Conservation (phyloP, 75 land plant species). For the Picea glauca region DNA sequence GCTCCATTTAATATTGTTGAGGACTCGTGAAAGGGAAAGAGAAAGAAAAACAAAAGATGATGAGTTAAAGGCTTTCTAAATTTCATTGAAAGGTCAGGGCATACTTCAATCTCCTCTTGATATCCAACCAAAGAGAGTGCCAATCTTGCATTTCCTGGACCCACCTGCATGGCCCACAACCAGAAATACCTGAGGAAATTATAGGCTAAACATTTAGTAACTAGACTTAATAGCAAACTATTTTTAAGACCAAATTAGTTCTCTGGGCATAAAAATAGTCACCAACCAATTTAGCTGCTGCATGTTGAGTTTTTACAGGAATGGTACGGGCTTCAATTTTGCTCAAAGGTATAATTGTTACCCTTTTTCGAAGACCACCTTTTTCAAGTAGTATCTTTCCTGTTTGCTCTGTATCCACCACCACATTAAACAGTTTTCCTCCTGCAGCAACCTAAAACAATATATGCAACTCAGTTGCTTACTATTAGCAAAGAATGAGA, state of each 20-base stretch:
- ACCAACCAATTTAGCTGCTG: constrained; percentile 75
- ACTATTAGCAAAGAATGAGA: not conserved
- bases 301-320: constrained; percentile 59
- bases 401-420: constrained; percentile 94
- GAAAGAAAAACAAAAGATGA: not conserved
- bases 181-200: not conserved
- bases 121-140: constrained; percentile 92
- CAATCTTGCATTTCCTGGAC: constrained; percentile 77
- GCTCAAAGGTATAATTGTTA: constrained; percentile 96
- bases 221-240: not conserved
- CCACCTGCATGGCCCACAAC: constrained; percentile 50
- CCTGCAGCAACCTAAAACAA: constrained; percentile 86
- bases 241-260: not conserved
- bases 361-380: constrained; percentile 80
- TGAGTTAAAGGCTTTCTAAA: too few species aligned
- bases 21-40: not conserved
- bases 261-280: not conserved
- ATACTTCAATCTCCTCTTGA: constrained; percentile 73
- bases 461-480: not conserved
- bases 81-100: too few species aligned
- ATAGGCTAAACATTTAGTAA: not conserved
- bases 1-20: not conserved
- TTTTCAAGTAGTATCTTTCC: constrained; percentile 92
- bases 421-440: constrained; percentile 89
- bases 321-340: constrained; percentile 70